Percentiles rank a stretch among this genome's conserved stretches.
phyloP scores from a whole-genome alignment of 2,329 filamentous ascomycete genomes.

The Cordyceps pruinosa region DNA sequence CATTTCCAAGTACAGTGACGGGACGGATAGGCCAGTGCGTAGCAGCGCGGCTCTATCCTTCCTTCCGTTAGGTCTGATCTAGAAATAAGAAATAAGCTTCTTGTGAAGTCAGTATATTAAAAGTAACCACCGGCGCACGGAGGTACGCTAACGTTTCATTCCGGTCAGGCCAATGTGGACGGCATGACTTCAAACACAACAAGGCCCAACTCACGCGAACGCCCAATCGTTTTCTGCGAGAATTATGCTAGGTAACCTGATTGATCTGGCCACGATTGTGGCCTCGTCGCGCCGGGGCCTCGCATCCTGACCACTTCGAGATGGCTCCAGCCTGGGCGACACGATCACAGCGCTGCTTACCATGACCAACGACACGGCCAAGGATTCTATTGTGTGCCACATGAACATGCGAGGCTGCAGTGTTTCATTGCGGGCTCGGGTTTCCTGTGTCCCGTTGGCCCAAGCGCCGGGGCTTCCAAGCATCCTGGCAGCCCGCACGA shows the following conservation, averaged over 20 bases:
- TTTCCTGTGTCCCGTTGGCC: neutral
- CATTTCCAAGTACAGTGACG: neutral
- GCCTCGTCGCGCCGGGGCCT: too few relatives aligned
- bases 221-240: too few relatives aligned
- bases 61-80: neutral
- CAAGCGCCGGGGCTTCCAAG: neutral
- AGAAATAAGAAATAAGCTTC: neutral
- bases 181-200: too few relatives aligned
- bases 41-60: too few relatives aligned
- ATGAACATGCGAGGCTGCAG: neutral
- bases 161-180: too few relatives aligned
- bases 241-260: too few relatives aligned
- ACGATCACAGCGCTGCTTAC: too few relatives aligned
- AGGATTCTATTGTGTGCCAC: neutral
- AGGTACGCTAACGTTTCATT: neutral
- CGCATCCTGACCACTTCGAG: too few relatives aligned
- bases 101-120: neutral
- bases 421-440: neutral
- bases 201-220: too few relatives aligned
- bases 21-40: neutral
- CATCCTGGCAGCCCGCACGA: neutral
- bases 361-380: too few relatives aligned
- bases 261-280: too few relatives aligned
- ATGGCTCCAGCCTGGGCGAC: neutral
- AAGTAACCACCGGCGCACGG: neutral